Evolutionary conservation across 305 asterid genomes (phyloP).

Genomic region (Withania somnifera): DNA sequence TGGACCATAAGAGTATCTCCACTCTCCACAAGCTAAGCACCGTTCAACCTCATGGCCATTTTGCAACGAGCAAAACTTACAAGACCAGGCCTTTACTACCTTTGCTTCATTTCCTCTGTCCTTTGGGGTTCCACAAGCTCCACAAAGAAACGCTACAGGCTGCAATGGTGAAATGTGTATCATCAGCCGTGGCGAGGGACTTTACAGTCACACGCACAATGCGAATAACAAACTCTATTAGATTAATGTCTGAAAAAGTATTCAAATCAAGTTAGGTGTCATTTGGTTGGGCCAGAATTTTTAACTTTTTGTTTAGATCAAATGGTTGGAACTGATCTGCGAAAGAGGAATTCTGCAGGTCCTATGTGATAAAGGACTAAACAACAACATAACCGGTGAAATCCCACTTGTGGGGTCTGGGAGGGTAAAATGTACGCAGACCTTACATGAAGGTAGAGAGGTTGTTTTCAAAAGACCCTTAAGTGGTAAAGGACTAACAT

Average conservation of each 20-base stretch:
- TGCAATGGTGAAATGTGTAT: conserved; percentile 15
- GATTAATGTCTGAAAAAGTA: background rate
- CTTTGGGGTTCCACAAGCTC: conserved; percentile 46
- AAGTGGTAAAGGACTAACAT: background rate
- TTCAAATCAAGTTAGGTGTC: background rate
- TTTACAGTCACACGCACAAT: background rate
- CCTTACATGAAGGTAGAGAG: too few species aligned
- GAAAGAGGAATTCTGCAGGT: background rate
- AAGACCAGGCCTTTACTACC: conserved; percentile 42
- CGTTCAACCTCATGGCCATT: conserved; percentile 38
- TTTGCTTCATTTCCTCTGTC: conserved; percentile 23
- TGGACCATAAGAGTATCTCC: conserved; percentile 82
- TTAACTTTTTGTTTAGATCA: background rate
- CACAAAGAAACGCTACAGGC: conserved; percentile 43
- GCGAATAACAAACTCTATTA: background rate
- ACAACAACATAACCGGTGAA: too few species aligned
- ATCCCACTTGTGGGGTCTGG: too few species aligned
- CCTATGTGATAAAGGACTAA: too few species aligned
- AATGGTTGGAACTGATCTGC: background rate
- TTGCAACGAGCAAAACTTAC: conserved; percentile 67
- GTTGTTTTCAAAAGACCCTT: too few species aligned
- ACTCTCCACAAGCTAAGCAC: conserved; percentile 74
- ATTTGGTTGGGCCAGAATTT: background rate
- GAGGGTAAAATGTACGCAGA: too few species aligned
- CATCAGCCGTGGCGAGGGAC: background rate